Percentiles rank a stretch among this genome's conserved stretches.
phyloP scores from a whole-genome alignment of 495 filamentous ascomycete species.

The Hypoxylon lenormandii region DNA sequence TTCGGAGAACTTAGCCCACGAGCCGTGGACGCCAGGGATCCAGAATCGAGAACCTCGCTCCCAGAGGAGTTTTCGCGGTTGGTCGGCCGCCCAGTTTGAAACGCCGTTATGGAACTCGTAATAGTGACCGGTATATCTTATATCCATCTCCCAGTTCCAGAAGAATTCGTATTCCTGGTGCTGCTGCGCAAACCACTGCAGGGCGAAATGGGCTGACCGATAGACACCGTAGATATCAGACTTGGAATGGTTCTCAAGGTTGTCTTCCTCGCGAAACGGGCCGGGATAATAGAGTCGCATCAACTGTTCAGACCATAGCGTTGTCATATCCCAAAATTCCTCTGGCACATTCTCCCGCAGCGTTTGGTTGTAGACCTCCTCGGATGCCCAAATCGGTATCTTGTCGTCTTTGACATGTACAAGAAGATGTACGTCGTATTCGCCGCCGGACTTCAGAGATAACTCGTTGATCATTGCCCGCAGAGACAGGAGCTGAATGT shows the following conservation, averaged over 20 bases:
- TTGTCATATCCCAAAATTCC: slow-evolving; percentile 67
- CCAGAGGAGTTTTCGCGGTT: slow-evolving; percentile 67
- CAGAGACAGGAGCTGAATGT: slow-evolving; percentile 60
- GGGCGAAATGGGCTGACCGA: slow-evolving; percentile 54
- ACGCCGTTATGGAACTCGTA: slow-evolving; percentile 65
- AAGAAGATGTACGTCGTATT: slow-evolving; percentile 70
- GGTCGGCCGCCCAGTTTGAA: slow-evolving; percentile 62
- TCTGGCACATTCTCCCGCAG: slow-evolving; percentile 64
- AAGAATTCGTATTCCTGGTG: slow-evolving; percentile 70
- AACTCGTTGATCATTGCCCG: slow-evolving; percentile 69
- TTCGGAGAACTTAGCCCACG: slow-evolving; percentile 59
- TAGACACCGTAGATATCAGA: slow-evolving; percentile 55
- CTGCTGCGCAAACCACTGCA: slow-evolving; percentile 69
- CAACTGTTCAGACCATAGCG: slow-evolving; percentile 66
- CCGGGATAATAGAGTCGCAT: slow-evolving; percentile 57
- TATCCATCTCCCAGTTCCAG: slow-evolving; percentile 74
- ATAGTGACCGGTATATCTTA: slow-evolving; percentile 68
- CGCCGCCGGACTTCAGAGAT: slow-evolving; percentile 65
- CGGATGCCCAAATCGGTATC: slow-evolving; percentile 65
- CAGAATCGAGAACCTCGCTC: slow-evolving; percentile 62
- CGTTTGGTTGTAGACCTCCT: slow-evolving; percentile 62
- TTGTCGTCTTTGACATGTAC: slow-evolving; percentile 68
- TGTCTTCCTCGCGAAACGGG: slow-evolving; percentile 55
- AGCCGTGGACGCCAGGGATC: slow-evolving; percentile 60
- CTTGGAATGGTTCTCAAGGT: slow-evolving; percentile 59